These are phyloP conservation scores for Tricholoma sp. DNA, from an alignment of 768 basidiomycete genomes.

Conservation along the genomic window DNA sequence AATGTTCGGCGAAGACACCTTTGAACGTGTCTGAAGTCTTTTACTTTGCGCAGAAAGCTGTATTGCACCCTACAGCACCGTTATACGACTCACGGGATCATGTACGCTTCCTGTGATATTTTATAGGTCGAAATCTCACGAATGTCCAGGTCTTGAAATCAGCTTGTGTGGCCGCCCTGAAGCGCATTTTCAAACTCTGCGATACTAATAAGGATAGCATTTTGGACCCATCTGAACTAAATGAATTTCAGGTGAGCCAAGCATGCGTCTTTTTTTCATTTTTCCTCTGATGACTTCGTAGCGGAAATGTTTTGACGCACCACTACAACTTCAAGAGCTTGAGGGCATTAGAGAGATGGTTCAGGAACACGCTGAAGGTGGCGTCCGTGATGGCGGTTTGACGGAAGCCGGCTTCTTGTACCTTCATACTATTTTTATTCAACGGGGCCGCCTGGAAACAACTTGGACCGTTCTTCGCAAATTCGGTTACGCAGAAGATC, in stretches of 20 bases:
- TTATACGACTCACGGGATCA: slow-evolving; percentile 96
- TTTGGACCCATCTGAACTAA: slow-evolving; percentile 84
- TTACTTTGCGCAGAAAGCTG: slow-evolving; percentile 98
- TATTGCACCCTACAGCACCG: slow-evolving; percentile 93
- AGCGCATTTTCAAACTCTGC: slow-evolving; percentile 94
- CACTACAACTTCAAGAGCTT: slow-evolving; percentile 86
- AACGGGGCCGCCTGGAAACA: slow-evolving; percentile 90
- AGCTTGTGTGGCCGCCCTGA: slow-evolving; percentile 81
- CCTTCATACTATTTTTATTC: slow-evolving; percentile 95
- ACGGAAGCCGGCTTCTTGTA: slow-evolving; percentile 93
- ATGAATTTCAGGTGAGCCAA: slow-evolving; percentile 85
- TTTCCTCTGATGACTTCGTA: slow-evolving; percentile 22
- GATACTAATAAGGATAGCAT: slow-evolving; percentile 93
- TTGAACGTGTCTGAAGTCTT: slow-evolving; percentile 96
- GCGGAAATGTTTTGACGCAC: slow-evolving; percentile 94
- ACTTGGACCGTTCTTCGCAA: slow-evolving; percentile 96
- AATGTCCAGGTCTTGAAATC: slow-evolving; percentile 77
- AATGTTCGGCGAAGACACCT: slow-evolving; percentile 89
- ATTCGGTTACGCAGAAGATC: slow-evolving; percentile 95
- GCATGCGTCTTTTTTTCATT: not conserved
- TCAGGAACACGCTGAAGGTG: slow-evolving; percentile 67
- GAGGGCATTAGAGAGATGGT: slow-evolving; percentile 97
- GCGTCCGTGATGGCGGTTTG: slow-evolving; percentile 73
- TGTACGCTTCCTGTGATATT: slow-evolving; percentile 38
- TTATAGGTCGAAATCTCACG: slow-evolving; percentile 9